Evolutionary conservation across 139 green algal species (phyloP).

Genomic region (Picochlorum sp.): DNA sequence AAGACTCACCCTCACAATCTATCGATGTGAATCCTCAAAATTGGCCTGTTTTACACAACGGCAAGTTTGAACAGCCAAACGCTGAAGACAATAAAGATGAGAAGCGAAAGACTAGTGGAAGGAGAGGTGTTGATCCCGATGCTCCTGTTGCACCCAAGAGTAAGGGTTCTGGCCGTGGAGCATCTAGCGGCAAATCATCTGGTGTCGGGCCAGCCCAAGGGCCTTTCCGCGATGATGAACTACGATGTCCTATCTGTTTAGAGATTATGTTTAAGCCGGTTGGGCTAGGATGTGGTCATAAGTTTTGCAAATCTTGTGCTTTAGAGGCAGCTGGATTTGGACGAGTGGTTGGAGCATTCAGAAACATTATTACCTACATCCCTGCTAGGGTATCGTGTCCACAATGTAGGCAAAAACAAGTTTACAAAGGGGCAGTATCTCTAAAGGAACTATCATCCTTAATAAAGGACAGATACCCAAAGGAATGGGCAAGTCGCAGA

Average conservation of each 20-base stretch:
- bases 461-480: conserved; percentile 7
- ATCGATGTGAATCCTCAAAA: neutral
- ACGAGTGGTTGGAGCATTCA: conserved; percentile 12
- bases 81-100: neutral
- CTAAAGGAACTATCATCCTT: conserved; percentile 11
- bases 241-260: conserved; percentile 23
- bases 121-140: neutral
- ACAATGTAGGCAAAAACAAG: conserved; percentile 18
- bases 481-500: conserved; percentile 6
- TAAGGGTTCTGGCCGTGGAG: neutral
- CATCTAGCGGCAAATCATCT: neutral
- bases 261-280: conserved; percentile 33
- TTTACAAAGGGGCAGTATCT: conserved; percentile 7
- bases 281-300: conserved; percentile 29
- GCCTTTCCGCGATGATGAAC: conserved; percentile 11
- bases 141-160: neutral
- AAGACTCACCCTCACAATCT: neutral
- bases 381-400: conserved; percentile 5
- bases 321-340: conserved; percentile 17
- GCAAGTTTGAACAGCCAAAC: neutral
- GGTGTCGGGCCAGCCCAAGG: neutral
- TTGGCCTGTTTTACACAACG: neutral
- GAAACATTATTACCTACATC: conserved; percentile 16
- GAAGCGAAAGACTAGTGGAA: neutral
- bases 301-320: conserved; percentile 27